Evolutionary conservation across 352 stramenopile genomes (phyloP).

Genomic region (Achlya hypogyna): DNA sequence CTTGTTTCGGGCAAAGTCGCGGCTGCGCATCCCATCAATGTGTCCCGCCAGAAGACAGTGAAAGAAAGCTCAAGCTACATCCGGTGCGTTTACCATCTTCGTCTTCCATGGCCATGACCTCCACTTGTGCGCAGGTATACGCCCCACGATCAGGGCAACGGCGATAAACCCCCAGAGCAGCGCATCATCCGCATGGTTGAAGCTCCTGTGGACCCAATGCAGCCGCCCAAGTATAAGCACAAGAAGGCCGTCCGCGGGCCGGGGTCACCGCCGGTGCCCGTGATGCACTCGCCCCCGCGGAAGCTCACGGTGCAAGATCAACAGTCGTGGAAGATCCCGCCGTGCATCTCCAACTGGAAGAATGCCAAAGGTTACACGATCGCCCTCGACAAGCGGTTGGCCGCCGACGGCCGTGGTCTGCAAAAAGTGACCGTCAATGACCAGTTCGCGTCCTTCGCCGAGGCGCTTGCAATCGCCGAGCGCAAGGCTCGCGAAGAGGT

Average conservation of each 20-base stretch:
- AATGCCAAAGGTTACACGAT: conserved; percentile 99
- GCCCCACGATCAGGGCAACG: conserved; percentile 66
- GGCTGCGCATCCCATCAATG: conserved; percentile 57
- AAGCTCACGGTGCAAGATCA: conserved; percentile 91
- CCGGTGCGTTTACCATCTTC: conserved; percentile 31
- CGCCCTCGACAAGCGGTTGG: conserved; percentile 97
- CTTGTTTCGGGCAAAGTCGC: conserved; percentile 90
- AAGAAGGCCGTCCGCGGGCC: conserved; percentile 92
- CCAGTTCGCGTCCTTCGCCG: conserved; percentile 96
- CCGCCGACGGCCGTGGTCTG: conserved; percentile 94
- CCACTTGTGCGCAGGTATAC: conserved; percentile 27
- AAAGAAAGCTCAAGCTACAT: conserved; percentile 79
- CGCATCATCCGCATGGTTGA: conserved; percentile 99
- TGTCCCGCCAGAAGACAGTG: conserved; percentile 85
- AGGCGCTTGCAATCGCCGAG: conserved; percentile 97
- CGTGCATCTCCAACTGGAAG: conserved; percentile 99
- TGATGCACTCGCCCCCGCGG: conserved; percentile 86
- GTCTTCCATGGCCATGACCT: not conserved
- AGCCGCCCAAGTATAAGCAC: conserved; percentile 98
- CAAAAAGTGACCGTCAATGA: conserved; percentile 96
- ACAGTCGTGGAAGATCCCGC: conserved; percentile 98
- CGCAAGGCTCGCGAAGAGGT: conserved; percentile 96
- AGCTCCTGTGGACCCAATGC: conserved; percentile 97
- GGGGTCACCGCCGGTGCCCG: conserved; percentile 86
- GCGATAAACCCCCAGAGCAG: conserved; percentile 53